Evolutionary conservation across 2,329 filamentous ascomycete species (phyloP).

Genomic region (Trichoderma harzianum): DNA sequence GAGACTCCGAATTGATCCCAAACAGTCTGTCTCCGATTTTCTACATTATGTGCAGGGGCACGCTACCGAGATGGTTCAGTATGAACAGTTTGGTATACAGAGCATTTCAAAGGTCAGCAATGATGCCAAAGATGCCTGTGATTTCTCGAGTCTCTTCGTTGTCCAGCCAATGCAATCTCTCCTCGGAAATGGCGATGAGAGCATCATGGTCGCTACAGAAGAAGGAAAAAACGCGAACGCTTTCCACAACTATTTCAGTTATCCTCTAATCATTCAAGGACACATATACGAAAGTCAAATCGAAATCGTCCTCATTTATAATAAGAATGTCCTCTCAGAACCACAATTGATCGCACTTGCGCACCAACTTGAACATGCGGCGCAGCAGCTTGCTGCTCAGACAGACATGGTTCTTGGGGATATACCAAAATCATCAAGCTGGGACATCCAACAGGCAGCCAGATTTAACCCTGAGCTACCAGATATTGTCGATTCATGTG

Average conservation of each 20-base stretch:
- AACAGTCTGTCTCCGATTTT: neutral
- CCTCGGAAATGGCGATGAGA: neutral
- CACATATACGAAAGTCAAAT: neutral
- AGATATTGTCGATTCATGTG: neutral
- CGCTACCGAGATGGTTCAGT: conserved; percentile 1
- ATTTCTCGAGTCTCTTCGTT: conserved; percentile 18
- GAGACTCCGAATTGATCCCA: neutral
- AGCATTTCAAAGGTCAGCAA: neutral
- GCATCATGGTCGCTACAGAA: neutral
- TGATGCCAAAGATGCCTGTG: conserved; percentile 16
- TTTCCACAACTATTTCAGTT: conserved; percentile 9
- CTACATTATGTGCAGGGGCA: conserved; percentile 5
- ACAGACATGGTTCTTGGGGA: neutral
- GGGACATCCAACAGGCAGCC: neutral
- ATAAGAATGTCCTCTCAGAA: neutral
- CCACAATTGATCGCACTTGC: neutral
- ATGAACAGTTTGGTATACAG: conserved; percentile 6
- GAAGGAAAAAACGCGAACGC: neutral
- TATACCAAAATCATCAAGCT: neutral
- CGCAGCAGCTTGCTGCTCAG: neutral
- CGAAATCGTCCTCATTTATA: conserved; percentile 12
- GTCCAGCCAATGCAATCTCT: conserved; percentile 16
- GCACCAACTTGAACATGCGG: conserved; percentile 2
- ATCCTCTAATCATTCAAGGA: conserved; percentile 3
- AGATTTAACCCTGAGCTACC: neutral